These are phyloP conservation scores for Microdochium paspali DNA, from an alignment of 2,329 filamentous ascomycete genomes.

Conservation along the genomic window DNA sequence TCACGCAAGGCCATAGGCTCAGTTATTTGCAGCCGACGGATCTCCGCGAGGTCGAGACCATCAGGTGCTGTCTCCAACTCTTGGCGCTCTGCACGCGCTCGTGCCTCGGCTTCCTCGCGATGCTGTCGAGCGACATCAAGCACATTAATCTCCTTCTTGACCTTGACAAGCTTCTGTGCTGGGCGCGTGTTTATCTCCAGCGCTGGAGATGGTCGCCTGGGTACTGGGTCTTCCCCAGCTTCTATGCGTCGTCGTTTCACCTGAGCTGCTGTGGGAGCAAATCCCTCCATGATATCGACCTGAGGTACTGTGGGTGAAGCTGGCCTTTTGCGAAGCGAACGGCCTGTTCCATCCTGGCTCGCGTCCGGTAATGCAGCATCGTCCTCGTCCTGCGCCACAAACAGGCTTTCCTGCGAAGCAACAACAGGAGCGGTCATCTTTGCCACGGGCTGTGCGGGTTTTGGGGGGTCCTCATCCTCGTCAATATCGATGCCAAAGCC, in stretches of 20 bases:
- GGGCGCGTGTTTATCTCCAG: conserved; percentile 11
- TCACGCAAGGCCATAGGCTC: conserved; percentile 62
- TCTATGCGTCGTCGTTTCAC: conserved; percentile 71
- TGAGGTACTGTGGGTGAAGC: conserved; percentile 29
- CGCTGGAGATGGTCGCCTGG: conserved; percentile 18
- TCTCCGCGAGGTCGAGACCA: conserved; percentile 62
- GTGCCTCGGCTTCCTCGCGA: conserved; percentile 58
- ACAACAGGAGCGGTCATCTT: conserved; percentile 3
- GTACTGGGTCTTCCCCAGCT: conserved; percentile 37
- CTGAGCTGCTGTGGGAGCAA: conserved; percentile 67
- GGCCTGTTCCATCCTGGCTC: conserved; percentile 8
- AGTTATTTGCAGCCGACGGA: conserved; percentile 66
- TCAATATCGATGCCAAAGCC: conserved; percentile 51
- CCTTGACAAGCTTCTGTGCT: conserved; percentile 15
- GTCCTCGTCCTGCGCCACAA: conserved; percentile 41
- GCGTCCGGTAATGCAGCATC: conserved; percentile 14
- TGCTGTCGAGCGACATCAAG: conserved; percentile 54
- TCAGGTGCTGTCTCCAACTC: conserved; percentile 42
- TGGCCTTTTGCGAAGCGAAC: conserved; percentile 33
- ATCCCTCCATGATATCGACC: conserved; percentile 56
- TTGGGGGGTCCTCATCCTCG: conserved; percentile 26
- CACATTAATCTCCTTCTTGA: conserved; percentile 57
- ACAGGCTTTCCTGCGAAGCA: conserved; percentile 35
- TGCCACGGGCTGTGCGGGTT: conserved; percentile 9
- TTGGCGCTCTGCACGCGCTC: conserved; percentile 41